Conservation (phyloP, 345 rosid genomes). For the Salix udensis region DNA sequence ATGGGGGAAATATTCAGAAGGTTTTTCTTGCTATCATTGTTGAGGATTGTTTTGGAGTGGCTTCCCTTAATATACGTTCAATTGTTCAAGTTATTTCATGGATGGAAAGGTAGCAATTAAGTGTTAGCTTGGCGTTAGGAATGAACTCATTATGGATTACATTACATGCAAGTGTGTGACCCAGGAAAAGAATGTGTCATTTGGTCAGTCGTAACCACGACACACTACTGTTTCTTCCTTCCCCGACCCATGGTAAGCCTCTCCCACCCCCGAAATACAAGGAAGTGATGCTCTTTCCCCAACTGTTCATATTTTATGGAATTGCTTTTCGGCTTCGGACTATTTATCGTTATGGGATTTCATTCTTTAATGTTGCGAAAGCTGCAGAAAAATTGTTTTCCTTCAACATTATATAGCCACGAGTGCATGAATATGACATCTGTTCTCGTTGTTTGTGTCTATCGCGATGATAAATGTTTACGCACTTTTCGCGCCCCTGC, state of each 20-base stretch:
- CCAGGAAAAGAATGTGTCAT: slow-evolving; percentile 91
- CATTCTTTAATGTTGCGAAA: neutral
- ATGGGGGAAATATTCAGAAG: neutral
- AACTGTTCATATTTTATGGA: neutral
- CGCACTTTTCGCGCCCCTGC: too few relatives aligned
- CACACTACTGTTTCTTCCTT: slow-evolving; percentile 93
- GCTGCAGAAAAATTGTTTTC: neutral
- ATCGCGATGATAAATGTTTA: too few relatives aligned
- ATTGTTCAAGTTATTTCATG: neutral
- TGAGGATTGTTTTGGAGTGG: neutral
- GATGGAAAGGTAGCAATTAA: neutral
- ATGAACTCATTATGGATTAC: neutral
- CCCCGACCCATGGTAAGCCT: slow-evolving; percentile 85
- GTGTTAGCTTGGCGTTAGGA: neutral
- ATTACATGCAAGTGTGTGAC: slow-evolving; percentile 29
- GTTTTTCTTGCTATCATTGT: neutral
- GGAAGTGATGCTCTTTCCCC: neutral
- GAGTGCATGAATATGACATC: neutral
- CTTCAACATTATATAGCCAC: neutral
- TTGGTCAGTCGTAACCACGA: slow-evolving; percentile 82
- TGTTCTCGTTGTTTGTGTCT: neutral
- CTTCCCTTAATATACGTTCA: neutral
- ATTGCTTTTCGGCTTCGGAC: neutral
- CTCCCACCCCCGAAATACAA: neutral
- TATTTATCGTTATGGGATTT: neutral